Percentiles rank a stretch among this genome's conserved stretches.
phyloP scores from a whole-genome alignment of 345 rosid species.

The Euphorbia pulcherrima region DNA sequence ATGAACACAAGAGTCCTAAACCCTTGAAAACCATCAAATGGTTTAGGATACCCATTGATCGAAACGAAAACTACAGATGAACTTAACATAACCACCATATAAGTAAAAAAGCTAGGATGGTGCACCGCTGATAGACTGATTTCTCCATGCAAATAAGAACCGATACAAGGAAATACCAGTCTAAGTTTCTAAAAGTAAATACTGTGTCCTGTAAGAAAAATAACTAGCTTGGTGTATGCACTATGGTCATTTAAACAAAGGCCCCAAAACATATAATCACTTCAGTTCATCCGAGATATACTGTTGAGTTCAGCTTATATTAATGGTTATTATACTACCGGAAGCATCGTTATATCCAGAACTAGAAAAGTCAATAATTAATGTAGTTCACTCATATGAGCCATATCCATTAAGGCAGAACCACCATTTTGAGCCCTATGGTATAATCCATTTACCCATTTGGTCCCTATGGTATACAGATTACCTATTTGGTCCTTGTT shows the following conservation, averaged over 20 bases:
- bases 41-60: background rate
- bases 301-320: background rate
- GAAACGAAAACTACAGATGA: no score
- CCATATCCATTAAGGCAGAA: no score
- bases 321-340: background rate
- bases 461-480: no score
- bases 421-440: no score
- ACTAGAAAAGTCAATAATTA: background rate
- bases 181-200: background rate
- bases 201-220: background rate
- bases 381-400: background rate
- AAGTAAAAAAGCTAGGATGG: no score
- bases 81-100: no score
- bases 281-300: background rate
- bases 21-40: background rate
- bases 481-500: no score
- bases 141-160: background rate
- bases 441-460: no score
- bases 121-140: no score
- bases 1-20: background rate
- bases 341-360: slow-evolving; percentile 1
- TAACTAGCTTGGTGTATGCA: background rate
- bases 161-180: background rate
- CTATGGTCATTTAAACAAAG: background rate
- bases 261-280: background rate